Evolutionary conservation across 2,329 filamentous ascomycete genomes (phyloP).

Genomic region (Claviceps spartinae): DNA sequence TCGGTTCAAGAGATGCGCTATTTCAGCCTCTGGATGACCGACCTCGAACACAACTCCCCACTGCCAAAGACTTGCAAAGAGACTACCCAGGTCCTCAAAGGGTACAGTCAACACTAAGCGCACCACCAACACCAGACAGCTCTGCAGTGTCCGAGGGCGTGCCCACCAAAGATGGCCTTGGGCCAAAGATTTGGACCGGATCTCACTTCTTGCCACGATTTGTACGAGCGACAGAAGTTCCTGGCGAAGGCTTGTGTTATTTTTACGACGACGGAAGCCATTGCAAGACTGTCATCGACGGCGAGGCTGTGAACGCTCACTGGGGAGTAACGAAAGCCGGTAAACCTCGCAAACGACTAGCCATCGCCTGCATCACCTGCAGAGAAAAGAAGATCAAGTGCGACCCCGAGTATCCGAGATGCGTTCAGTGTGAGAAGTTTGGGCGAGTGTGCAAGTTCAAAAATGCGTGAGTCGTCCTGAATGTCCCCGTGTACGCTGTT

Average conservation of each 20-base stretch:
- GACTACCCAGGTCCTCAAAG: slow-evolving; percentile 15
- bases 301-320: slow-evolving; percentile 74
- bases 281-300: slow-evolving; percentile 73
- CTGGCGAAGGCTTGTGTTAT: slow-evolving; percentile 70
- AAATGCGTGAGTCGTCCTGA: slow-evolving; percentile 59
- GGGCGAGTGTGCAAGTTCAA: slow-evolving; percentile 74
- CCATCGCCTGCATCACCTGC: slow-evolving; percentile 86
- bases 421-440: slow-evolving; percentile 85
- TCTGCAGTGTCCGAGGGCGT: slow-evolving; percentile 26
- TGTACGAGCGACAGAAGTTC: slow-evolving; percentile 50
- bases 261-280: slow-evolving; percentile 77
- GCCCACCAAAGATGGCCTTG: slow-evolving; percentile 44
- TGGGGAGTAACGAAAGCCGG: slow-evolving; percentile 93
- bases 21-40: slow-evolving; percentile 22
- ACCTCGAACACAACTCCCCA: slow-evolving; percentile 24
- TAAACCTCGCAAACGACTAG: slow-evolving; percentile 79
- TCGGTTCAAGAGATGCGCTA: slow-evolving; percentile 26
- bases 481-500: not conserved
- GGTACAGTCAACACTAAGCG: slow-evolving; percentile 13
- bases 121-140: slow-evolving; percentile 16
- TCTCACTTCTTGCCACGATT: slow-evolving; percentile 55
- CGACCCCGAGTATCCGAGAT: slow-evolving; percentile 76
- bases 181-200: slow-evolving; percentile 57
- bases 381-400: slow-evolving; percentile 97
- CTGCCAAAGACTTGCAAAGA: slow-evolving; percentile 18